Conservation (phyloP, 169 alveolate species). For the Miamiensis avidus region DNA sequence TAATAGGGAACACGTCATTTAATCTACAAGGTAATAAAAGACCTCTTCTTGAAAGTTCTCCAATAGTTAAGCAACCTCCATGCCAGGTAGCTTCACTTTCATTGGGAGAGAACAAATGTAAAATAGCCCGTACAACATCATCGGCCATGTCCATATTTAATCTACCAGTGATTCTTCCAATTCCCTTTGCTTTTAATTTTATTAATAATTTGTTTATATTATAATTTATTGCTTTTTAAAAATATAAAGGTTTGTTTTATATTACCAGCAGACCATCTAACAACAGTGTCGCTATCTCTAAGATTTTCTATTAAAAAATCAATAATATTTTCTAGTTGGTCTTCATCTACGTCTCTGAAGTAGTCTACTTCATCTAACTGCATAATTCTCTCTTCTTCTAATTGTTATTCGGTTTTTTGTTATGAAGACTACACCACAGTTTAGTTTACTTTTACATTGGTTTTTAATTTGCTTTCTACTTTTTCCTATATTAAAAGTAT, state of each 20-base stretch:
- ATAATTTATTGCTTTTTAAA: neutral
- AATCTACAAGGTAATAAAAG: conserved; percentile 77
- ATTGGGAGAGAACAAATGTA: conserved; percentile 67
- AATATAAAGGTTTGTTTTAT: too few species aligned
- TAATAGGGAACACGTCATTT: conserved; percentile 69
- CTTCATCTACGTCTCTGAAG: conserved; percentile 64
- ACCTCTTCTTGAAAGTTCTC: conserved; percentile 88
- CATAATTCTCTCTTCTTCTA: conserved; percentile 33
- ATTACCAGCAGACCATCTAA: conserved; percentile 80
- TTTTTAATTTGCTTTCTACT: neutral
- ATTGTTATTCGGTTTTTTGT: conserved; percentile 10
- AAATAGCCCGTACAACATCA: conserved; percentile 68
- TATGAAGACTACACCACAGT: conserved; percentile 2
- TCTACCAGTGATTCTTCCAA: conserved; percentile 84
- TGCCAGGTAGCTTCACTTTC: conserved; percentile 87
- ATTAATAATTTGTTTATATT: too few species aligned
- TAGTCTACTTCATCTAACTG: conserved; percentile 58
- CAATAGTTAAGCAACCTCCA: conserved; percentile 87
- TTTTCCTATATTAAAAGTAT: neutral
- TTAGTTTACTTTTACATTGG: neutral
- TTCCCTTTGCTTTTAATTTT: conserved; percentile 61
- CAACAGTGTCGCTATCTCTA: conserved; percentile 77
- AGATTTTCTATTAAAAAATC: conserved; percentile 63
- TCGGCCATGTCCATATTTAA: conserved; percentile 78
- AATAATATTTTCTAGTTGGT: conserved; percentile 66